Base-by-base conservation (phyloP, 495 filamentous ascomycete genomes). In the Daldinia bambusicola region DNA sequence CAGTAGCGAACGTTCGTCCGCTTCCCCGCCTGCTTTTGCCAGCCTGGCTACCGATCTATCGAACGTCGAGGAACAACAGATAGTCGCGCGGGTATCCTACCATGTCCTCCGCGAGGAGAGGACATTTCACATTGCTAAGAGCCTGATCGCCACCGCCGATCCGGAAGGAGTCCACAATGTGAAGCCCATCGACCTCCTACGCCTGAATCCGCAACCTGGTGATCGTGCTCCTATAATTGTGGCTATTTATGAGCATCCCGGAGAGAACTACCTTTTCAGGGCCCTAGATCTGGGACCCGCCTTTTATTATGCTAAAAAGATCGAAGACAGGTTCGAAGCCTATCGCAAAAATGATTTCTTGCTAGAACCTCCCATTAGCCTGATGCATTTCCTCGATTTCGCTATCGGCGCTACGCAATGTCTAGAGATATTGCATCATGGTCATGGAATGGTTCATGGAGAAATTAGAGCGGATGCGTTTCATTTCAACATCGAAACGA, bases 391-490 rank as follows among this genome's bases (percentile, higher is more conserved):
- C 75, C 84, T 97, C 2, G 91, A 95, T 72, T 97, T 97, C 76
- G 93, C 93, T 13, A 89, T 97, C 63, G 93, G 93, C 26, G 92
- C 93, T 6, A 88, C 90, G 14, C 90, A 95, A 74, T 95, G 93
- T 74, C 75, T 94, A 45, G 94, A 97, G 77, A 89, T 95, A 31
- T 74, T 97, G 13, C 94, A 97, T 71, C 92, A 97, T 80, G 90
- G 91, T 1, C 85, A 93, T 41, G 88, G 90, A 48, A 88, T 93
- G 16, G 88, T 97, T 1, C 93, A 97, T 74, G 94, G 93, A 55
- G 94, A 97, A 77, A 87, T 97, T 43, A 86, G 94, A 22, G 90
- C 88, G 0, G 94, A 97, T 80, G 92, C 94, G 0, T 97, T 97
- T 76, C 92, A 96, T 73, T 94, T 90, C 80, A 89, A 89, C 74